Evolutionary conservation across 495 filamentous ascomycete species (phyloP), one percentile per base, ranked within the genome.

Genomic region (Paragyromitra xinjiangensis): DNA sequence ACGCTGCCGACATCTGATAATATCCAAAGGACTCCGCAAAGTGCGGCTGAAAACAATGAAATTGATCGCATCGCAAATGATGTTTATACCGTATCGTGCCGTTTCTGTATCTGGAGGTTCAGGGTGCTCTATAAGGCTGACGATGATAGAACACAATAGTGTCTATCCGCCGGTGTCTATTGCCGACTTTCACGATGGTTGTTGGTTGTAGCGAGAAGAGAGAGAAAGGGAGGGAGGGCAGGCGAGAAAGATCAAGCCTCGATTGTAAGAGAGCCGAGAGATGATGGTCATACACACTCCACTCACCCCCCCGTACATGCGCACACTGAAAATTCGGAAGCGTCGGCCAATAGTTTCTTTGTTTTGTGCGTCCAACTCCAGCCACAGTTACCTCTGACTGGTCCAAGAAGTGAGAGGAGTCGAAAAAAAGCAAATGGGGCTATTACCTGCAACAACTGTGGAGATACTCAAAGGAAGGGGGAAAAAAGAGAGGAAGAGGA

Each of bases 351-450:
- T 61, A 44, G 29, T 9, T 61, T 39, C 50, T 58, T 40, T 48
- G n/a, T 45, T 45, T 39, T 55, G 45, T 68, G 71, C 40, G n/a
- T 61, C 53, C 69, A 62, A 61, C 51, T 50, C 24, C 74, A 77
- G 62, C 69, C 69, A 77, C 74, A 77, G 39, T 51, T 34, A 40
- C 44, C 44, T 59, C 29, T 73, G 51, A 77, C 74, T 77, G 74
- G 74, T 12, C 6, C 19, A 37, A 64, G 19, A 3, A 34, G 44
- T 24, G 42, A 16, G 55, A 39, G 58, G 37, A 55, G 48, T 34
- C 29, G 56, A 22, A 34, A 69, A 75, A 70, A 75, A 75, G 65
- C 65, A 75, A 75, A 16, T 26, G 3, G 29, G 16, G 39, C 29
- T 42, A 65, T 29, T 44, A 14, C 61, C 37, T 64, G 11, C 64